Base-by-base conservation (phyloP, 116 monocot species). In the Phalaenopsis hybrid region DNA sequence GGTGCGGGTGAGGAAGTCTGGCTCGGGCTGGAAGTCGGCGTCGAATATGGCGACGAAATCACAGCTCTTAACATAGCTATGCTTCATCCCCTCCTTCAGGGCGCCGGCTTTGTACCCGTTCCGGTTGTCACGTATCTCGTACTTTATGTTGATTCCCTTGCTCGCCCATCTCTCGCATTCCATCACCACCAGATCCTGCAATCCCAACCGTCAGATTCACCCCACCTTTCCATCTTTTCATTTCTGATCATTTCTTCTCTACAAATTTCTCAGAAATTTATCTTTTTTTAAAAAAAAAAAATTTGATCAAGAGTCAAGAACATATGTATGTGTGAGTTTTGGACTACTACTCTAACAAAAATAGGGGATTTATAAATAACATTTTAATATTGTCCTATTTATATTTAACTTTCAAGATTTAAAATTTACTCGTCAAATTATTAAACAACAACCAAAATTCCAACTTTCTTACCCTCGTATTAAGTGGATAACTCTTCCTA, bases 21-120 rank as follows among this genome's bases (percentile, higher is more conserved):
- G 88, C 44, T 95, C 95, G 9, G 95, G 95, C 83, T 91, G 92
- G 88, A 95, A 95, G 83, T 95, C 95, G 58, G 95, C 95, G 73
- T 95, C 95, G 75, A 95, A 95, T 79, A 95, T 92, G 76, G 82
- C 92, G 13, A 92, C 92, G 80, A 88, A 92, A 46, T 95, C 92
- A 57, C 95, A 95, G 55, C 77, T 73, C 82, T 88, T 86, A 16
- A 89, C 95, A 80, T 95, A 95, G 83, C 33, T 75, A 69, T 80
- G 89, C 88, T 87, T 87, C 95, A 95, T 92, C 61, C 95, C 95
- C 9, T 89, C 91, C 82, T 84, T 88, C 28, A 95, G 83, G 0
- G 95, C 95, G 10, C 95, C 95, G 0, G 95, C 95, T 81, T 95
- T 95, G 91, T 95, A 95, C 20, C 95, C 95, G 20, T 86, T 86